Conservation (phyloP, 371 early-diverging fungal genomes). For the Circinella minor region DNA sequence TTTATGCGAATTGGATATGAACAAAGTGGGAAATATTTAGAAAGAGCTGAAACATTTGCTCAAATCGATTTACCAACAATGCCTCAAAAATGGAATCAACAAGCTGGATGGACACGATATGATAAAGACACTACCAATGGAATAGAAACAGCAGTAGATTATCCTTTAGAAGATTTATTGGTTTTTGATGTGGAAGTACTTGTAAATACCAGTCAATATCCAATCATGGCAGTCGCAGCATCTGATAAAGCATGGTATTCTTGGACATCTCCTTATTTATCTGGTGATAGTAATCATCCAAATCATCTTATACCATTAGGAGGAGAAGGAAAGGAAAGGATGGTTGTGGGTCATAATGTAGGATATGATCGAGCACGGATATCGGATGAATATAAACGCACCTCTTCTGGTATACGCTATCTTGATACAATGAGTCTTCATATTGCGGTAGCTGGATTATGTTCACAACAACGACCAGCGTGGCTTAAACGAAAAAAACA, state of each 20-base stretch:
- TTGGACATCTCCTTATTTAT: conserved; percentile 84
- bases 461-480: conserved; percentile 84
- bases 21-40: conserved; percentile 59
- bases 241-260: conserved; percentile 85
- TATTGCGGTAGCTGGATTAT: conserved; percentile 89
- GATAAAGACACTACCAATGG: conserved; percentile 29
- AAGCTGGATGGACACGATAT: conserved; percentile 90
- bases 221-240: conserved; percentile 85
- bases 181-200: conserved; percentile 94
- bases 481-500: conserved; percentile 69
- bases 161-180: conserved; percentile 68
- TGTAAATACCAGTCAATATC: conserved; percentile 67
- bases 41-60: conserved; percentile 58
- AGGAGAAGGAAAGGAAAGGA: conserved; percentile 39
- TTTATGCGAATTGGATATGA: conserved; percentile 77
- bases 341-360: conserved; percentile 93
- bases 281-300: conserved; percentile 39
- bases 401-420: conserved; percentile 61
- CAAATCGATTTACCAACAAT: conserved; percentile 47
- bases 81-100: conserved; percentile 66
- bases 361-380: conserved; percentile 92
- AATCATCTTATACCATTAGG: conserved; percentile 75
- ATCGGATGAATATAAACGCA: conserved; percentile 80
- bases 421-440: conserved; percentile 97
- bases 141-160: conserved; percentile 41